A percentile compares a stretch with the other conserved stretches of the same genome.
Conservation (phyloP, 106 monocot genomes). For the Chionographis japonica region DNA sequence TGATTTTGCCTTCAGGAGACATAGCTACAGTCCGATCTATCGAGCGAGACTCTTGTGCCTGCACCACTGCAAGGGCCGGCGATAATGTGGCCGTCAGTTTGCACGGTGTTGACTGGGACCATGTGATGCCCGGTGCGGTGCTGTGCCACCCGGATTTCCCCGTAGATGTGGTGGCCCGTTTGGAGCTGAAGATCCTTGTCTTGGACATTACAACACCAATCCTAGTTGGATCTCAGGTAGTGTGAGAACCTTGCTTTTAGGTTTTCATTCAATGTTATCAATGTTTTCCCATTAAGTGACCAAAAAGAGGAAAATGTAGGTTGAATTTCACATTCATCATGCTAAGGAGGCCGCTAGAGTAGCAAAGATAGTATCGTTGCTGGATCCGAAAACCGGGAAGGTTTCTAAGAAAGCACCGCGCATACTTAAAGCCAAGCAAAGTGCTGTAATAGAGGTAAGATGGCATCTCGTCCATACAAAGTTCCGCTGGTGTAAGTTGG, state of each 20-base stretch:
- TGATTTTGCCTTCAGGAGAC: conserved; percentile 72
- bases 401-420: conserved; percentile 61
- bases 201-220: conserved; percentile 69
- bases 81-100: conserved; percentile 76
- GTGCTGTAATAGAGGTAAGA: conserved; percentile 68
- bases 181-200: conserved; percentile 79
- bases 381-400: conserved; percentile 83
- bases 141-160: conserved; percentile 87
- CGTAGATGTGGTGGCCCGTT: conserved; percentile 38
- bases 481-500: background rate
- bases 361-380: conserved; percentile 56
- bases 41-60: conserved; percentile 56
- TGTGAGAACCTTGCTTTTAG: background rate
- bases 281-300: background rate
- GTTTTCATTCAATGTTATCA: background rate
- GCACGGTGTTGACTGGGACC: conserved; percentile 48
- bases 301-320: conserved; percentile 25
- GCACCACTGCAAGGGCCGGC: conserved; percentile 69
- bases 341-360: conserved; percentile 75
- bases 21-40: conserved; percentile 68
- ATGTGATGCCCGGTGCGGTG: conserved; percentile 70
- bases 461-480: background rate
- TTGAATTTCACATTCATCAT: conserved; percentile 88
- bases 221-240: conserved; percentile 68
- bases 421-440: conserved; percentile 78